These are phyloP conservation scores for Nemania sp. DNA, from an alignment of 2,329 filamentous ascomycete species.

Conservation along the genomic window DNA sequence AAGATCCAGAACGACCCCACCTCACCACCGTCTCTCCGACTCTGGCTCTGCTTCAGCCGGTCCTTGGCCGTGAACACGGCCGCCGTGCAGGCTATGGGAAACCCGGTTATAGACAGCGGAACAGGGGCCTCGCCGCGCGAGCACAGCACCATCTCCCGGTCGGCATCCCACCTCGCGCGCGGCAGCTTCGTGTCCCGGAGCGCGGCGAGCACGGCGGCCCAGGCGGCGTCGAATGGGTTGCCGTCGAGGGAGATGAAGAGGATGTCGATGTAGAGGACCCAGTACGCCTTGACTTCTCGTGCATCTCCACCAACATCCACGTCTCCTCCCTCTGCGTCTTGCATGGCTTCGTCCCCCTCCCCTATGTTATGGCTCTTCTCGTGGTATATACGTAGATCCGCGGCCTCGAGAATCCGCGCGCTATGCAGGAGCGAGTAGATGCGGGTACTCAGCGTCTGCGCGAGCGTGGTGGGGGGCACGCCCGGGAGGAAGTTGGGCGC, in stretches of 20 bases:
- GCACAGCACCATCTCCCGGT: constrained; percentile 83
- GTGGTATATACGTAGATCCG: constrained; percentile 78
- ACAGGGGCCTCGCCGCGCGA: constrained; percentile 65
- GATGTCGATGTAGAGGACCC: constrained; percentile 95
- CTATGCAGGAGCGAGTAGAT: constrained; percentile 81
- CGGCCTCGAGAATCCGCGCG: constrained; percentile 72
- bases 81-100: constrained; percentile 83
- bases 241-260: constrained; percentile 94
- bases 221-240: constrained; percentile 91
- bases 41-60: constrained; percentile 57
- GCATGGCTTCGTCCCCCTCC: constrained; percentile 47
- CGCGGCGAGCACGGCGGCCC: constrained; percentile 85
- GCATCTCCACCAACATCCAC: constrained; percentile 44
- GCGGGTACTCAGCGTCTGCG: constrained; percentile 86
- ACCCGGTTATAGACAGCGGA: constrained; percentile 69
- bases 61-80: constrained; percentile 79
- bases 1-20: constrained; percentile 74
- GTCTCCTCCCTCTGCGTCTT: constrained; percentile 48
- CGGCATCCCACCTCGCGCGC: constrained; percentile 83
- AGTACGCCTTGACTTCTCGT: constrained; percentile 80
- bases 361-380: constrained; percentile 47
- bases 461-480: constrained; percentile 80
- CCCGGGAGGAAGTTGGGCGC: constrained; percentile 88
- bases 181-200: constrained; percentile 83
- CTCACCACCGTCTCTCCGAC: constrained; percentile 56